Base-by-base conservation (phyloP, 257 asterid genomes). In the Thymus mandschuricus region DNA sequence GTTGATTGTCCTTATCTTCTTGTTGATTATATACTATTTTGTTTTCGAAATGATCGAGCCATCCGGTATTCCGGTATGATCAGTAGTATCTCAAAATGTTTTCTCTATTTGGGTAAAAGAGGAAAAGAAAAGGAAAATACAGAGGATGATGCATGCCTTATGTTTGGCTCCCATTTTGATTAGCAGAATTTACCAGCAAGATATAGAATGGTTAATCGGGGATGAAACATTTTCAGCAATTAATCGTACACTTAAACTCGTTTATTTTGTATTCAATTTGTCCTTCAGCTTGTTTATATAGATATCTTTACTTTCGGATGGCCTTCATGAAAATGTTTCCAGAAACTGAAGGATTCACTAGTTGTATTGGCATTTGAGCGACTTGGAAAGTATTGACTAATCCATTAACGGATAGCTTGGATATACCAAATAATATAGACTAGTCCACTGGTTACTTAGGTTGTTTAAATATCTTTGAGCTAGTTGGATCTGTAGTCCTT, bases 321-420 rank as follows among this genome's bases (percentile, higher is more conserved):
- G 29, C 9, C n/a, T 6, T 31, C 30, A 44, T 60, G 41, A 10
- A 15, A 13, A 34, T 76, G 35, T 48, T 6, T 64, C 29, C 60
- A 40, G 72, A 45, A 10, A 11, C 13, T 3, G 21, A 55, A 35
- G 35, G 68, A 15, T 46, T 15, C 52, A 40, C 12, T 44, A 38
- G 28, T 10, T 33, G 33, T 38, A 27, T 54, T 60, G 74, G 40
- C 40, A n/a, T 77, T 38, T 13, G 34, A 59, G 48, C 59, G 3
- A 54, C 15, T 29, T 65, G 8, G n/a, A 64, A 29, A 11, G 3
- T 29, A 15, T 34, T 9, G 11, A 15, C 34, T 55, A 40, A 33
- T 30, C 41, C 27, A 4, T 21, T 13, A n/a, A 3, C 3, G 8
- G 56, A 44, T 44, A 44, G 29, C 9, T n/a, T n/a, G 29, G 21